Evolutionary conservation across 2,329 filamentous ascomycete genomes (phyloP).

Genomic region (Cytospora piceae): DNA sequence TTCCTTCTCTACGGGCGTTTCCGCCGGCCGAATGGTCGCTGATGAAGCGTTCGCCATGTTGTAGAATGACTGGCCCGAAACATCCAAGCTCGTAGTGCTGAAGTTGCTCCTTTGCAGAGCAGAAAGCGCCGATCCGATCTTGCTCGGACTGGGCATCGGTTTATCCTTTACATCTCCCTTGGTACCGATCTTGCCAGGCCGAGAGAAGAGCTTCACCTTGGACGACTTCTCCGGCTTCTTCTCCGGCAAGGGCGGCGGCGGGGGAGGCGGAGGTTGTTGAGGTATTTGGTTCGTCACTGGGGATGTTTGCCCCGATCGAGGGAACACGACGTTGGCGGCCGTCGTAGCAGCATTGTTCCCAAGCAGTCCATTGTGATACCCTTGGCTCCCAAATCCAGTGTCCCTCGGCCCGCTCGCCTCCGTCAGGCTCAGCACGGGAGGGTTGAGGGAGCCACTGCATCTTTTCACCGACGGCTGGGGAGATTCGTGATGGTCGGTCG

Average conservation of each 20-base stretch:
- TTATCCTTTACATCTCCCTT: slow-evolving; percentile 70
- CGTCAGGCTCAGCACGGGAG: slow-evolving; percentile 66
- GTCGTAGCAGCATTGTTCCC: slow-evolving; percentile 67
- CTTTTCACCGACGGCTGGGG: slow-evolving; percentile 43
- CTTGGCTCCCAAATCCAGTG: slow-evolving; percentile 52
- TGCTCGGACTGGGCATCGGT: slow-evolving; percentile 72
- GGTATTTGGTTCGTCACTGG: slow-evolving; percentile 44
- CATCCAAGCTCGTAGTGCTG: slow-evolving; percentile 74
- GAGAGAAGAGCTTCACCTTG: slow-evolving; percentile 81
- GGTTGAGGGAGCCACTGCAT: slow-evolving; percentile 57
- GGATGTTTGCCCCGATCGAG: slow-evolving; percentile 62
- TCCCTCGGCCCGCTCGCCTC: slow-evolving; percentile 67
- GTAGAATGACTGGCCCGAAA: slow-evolving; percentile 66
- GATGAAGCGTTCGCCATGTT: slow-evolving; percentile 76
- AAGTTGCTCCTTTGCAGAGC: slow-evolving; percentile 68
- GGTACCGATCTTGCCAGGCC: slow-evolving; percentile 74
- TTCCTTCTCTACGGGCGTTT: slow-evolving; percentile 59
- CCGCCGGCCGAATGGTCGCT: slow-evolving; percentile 71
- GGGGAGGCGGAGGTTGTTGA: slow-evolving; percentile 43
- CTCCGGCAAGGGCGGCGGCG: slow-evolving; percentile 52
- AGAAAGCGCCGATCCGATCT: slow-evolving; percentile 68
- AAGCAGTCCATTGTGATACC: slow-evolving; percentile 64
- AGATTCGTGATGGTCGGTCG: slow-evolving; percentile 48
- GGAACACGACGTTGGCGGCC: slow-evolving; percentile 74
- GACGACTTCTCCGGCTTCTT: slow-evolving; percentile 69